A percentile compares a stretch with the other conserved stretches of the same genome.
Evolutionary conservation across 495 filamentous ascomycete genomes (phyloP).

Genomic region (Durotheca rogersii): DNA sequence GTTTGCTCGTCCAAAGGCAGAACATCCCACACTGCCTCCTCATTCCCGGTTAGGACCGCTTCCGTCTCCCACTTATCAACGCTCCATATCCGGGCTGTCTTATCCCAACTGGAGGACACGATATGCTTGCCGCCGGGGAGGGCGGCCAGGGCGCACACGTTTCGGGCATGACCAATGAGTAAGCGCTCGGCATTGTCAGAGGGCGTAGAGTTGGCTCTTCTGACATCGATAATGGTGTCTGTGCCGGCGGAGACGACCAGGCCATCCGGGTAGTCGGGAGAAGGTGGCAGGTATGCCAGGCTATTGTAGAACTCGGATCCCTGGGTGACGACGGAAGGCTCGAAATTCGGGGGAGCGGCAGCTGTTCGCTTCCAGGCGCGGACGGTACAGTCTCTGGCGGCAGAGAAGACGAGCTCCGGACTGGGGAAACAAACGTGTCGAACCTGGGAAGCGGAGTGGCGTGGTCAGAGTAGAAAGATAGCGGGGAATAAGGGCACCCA

Average conservation of each 20-base stretch:
- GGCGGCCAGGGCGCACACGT: slow-evolving; percentile 84
- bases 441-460: slow-evolving; percentile 58
- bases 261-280: slow-evolving; percentile 70
- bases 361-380: slow-evolving; percentile 73
- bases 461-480: slow-evolving; percentile 19
- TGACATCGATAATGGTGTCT: slow-evolving; percentile 90
- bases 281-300: slow-evolving; percentile 73
- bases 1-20: slow-evolving; percentile 76
- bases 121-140: slow-evolving; percentile 67
- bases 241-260: slow-evolving; percentile 83
- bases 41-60: slow-evolving; percentile 70
- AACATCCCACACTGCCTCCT: slow-evolving; percentile 83
- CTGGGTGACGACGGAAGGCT: slow-evolving; percentile 71
- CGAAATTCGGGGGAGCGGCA: slow-evolving; percentile 65
- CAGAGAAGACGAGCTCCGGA: slow-evolving; percentile 71
- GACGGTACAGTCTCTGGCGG: slow-evolving; percentile 88
- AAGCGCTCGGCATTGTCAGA: slow-evolving; percentile 80
- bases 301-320: slow-evolving; percentile 82
- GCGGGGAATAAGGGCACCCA: slow-evolving; percentile 46
- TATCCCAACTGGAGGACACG: slow-evolving; percentile 95
- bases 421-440: slow-evolving; percentile 80
- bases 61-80: slow-evolving; percentile 74
- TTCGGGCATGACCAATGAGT: slow-evolving; percentile 80
- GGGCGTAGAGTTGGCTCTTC: slow-evolving; percentile 59
- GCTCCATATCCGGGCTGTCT: slow-evolving; percentile 75